Evolutionary conservation across 371 early-diverging fungal species (phyloP).

Genomic region (Amoeboaphelidium protococcarum): DNA sequence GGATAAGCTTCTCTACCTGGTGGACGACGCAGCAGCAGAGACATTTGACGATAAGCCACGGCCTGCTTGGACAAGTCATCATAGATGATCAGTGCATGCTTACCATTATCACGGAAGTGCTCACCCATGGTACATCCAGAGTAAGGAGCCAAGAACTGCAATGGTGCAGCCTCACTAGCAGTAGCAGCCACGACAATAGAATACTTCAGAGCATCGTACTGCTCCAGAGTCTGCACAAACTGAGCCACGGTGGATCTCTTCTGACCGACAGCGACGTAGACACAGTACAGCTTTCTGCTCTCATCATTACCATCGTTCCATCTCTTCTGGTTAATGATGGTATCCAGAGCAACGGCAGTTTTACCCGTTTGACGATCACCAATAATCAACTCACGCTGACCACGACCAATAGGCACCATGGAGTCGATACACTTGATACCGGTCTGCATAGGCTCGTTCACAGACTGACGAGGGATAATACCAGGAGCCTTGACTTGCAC

Average conservation of each 20-base stretch:
- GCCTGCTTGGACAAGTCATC: constrained; percentile 94
- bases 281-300: constrained; percentile 76
- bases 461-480: constrained; percentile 86
- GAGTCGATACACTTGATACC: constrained; percentile 94
- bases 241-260: constrained; percentile 92
- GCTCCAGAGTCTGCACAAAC: constrained; percentile 80
- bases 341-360: constrained; percentile 81
- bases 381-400: constrained; percentile 93
- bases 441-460: constrained; percentile 90
- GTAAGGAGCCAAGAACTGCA: constrained; percentile 87
- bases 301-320: constrained; percentile 69
- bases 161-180: constrained; percentile 80
- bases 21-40: constrained; percentile 82
- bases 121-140: constrained; percentile 87
- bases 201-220: constrained; percentile 76
- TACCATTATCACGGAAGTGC: constrained; percentile 89
- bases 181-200: constrained; percentile 84
- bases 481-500: constrained; percentile 91
- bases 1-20: constrained; percentile 95
- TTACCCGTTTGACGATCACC: constrained; percentile 95
- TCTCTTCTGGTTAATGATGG: constrained; percentile 86
- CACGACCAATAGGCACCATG: constrained; percentile 94
- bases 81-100: constrained; percentile 83
- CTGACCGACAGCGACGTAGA: constrained; percentile 88
- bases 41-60: constrained; percentile 94